Evolutionary conservation across 345 rosid genomes (phyloP), one percentile per base, ranked within the genome.

Genomic region (Rhizophora mangle): DNA sequence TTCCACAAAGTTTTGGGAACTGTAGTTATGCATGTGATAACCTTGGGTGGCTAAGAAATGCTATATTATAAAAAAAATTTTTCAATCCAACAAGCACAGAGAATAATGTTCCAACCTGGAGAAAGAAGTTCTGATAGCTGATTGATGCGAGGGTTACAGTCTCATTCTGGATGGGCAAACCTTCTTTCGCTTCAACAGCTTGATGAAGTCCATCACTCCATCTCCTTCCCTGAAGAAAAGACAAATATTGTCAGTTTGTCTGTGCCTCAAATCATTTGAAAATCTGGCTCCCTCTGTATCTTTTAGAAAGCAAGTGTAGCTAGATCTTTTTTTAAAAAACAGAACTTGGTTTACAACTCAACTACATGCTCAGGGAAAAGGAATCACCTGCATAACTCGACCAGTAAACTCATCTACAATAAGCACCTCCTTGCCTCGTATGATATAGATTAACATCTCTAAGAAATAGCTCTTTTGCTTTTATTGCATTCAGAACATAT

Each of bases 141-240:
- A 94, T 91, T 68, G 98, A 94, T 58, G 98, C 98, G 76, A 94
- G 75, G 37, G 98, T 94, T 70, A 94, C 75, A 74, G 98, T 89
- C 89, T 94, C 97, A 72, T 91, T 91, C 81, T 94, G 98, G 80
- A 94, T 91, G 51, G 98, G 98, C 84, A 94, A 81, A 56, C 82
- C 88, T 82, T 94, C 97, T 84, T 94, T 94, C 62, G 98, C 98
- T 84, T 94, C 98, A 77, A 94, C 98, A 68, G 98, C 98, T 89
- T 94, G 98, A 79, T 94, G 98, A 82, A 94, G 95, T 69, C 98
- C 98, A 79, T 94, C 98, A 80, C 98, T 94, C 98, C 98, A 94
- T 76, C 98, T 85, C 70, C 98, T 86, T 37, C 98, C 98, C 98
- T 94, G 73, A 67, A 58, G 54, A 55, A 71, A 43, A 19, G 49